Evolutionary conservation across 176 grass and related monocot species (phyloP).

Genomic region (Zoysia japonica): DNA sequence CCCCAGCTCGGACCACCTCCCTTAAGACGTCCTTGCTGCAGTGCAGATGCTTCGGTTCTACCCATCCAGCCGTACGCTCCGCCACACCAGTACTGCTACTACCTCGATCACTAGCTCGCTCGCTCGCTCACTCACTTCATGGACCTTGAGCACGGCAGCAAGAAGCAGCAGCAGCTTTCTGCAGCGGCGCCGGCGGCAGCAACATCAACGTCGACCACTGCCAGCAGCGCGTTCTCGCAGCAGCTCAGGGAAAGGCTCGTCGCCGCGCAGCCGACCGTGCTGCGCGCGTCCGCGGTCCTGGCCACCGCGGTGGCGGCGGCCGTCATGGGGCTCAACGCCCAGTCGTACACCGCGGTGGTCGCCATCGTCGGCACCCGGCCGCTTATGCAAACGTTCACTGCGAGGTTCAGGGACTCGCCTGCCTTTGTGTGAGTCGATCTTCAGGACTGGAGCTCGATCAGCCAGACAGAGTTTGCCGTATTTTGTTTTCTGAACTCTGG

Average conservation of each 20-base stretch:
- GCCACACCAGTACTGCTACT: not conserved
- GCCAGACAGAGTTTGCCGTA: not conserved
- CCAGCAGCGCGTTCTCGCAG: constrained; percentile 10
- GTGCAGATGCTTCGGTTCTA: not conserved
- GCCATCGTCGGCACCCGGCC: constrained; percentile 69
- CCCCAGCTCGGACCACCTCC: not conserved
- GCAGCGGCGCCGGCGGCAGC: not conserved
- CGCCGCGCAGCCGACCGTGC: constrained; percentile 23
- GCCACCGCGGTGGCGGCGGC: constrained; percentile 50
- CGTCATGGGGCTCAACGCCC: constrained; percentile 69
- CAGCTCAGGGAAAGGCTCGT: constrained; percentile 41
- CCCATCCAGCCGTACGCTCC: not conserved
- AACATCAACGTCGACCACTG: not conserved
- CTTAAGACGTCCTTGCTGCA: not conserved
- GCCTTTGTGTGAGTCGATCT: constrained; percentile 58
- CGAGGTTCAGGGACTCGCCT: constrained; percentile 63
- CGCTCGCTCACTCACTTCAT: constrained; percentile 11
- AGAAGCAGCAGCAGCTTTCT: not conserved
- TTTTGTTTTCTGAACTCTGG: not conserved
- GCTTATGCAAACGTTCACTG: constrained; percentile 64
- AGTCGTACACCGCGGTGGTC: constrained; percentile 56
- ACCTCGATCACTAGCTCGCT: not conserved
- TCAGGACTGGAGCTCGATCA: not conserved
- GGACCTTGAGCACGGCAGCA: constrained; percentile 49
- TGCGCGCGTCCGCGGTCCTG: constrained; percentile 46